These are phyloP conservation scores for Lasiodiplodia theobromae DNA, from an alignment of 2,329 filamentous ascomycete genomes.

Conservation along the genomic window DNA sequence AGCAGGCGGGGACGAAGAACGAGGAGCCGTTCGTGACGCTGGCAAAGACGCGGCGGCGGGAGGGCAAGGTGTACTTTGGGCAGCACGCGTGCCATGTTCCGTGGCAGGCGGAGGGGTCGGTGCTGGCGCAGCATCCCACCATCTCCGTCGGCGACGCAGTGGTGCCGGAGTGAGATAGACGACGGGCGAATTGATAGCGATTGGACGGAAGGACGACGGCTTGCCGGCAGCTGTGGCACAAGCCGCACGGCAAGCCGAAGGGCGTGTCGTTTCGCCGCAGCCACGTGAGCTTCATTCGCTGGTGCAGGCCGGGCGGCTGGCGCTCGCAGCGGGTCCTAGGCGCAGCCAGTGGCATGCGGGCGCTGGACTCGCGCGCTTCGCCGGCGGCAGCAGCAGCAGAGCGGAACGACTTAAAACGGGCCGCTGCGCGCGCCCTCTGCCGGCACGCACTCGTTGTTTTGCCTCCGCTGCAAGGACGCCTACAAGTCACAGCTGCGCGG, in stretches of 20 bases:
- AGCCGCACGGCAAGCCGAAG: constrained; percentile 8
- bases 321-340: constrained; percentile 2
- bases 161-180: constrained; percentile 19
- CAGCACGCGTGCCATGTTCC: constrained; percentile 67
- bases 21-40: constrained; percentile 90
- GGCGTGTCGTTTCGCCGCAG: constrained; percentile 21
- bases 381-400: neutral
- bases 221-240: constrained; percentile 11
- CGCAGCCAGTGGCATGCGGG: neutral
- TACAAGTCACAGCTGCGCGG: constrained; percentile 18
- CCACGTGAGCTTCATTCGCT: constrained; percentile 22
- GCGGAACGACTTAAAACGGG: neutral
- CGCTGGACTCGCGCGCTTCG: constrained; percentile 18
- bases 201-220: constrained; percentile 10
- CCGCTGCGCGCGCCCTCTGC: neutral
- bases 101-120: constrained; percentile 35
- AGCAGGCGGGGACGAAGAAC: constrained; percentile 73
- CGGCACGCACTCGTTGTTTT: neutral
- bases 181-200: constrained; percentile 13
- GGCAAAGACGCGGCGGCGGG: constrained; percentile 82
- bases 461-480: constrained; percentile 14
- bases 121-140: constrained; percentile 44
- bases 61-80: constrained; percentile 89
- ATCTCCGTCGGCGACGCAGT: constrained; percentile 47
- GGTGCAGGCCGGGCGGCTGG: neutral